Conservation (phyloP, 2,329 filamentous ascomycete species). For the Nothophaeocryptopus gaeumannii region DNA sequence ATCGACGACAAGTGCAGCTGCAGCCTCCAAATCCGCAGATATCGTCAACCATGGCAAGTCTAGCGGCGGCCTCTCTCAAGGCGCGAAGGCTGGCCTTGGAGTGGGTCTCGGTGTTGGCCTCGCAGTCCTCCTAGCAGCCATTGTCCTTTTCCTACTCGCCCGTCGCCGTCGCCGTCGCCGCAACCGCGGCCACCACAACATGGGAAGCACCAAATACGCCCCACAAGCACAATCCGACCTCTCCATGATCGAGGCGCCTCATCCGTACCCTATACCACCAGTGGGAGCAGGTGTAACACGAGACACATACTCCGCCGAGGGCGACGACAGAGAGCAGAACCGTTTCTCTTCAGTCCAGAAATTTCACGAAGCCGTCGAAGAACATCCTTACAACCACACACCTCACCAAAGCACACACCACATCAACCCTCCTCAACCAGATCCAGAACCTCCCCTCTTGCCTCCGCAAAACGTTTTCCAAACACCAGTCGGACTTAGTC, state of each 20-base stretch:
- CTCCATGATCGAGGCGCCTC: constrained; percentile 19
- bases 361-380: background rate
- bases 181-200: background rate
- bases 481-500: constrained; percentile 9
- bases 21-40: no score
- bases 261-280: background rate
- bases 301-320: background rate
- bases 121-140: constrained; percentile 13
- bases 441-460: background rate
- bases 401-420: background rate
- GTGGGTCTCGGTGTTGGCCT: constrained; percentile 17
- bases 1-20: no score
- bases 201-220: constrained; percentile 10
- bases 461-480: constrained; percentile 4
- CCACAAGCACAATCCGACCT: constrained; percentile 18
- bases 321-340: constrained; percentile 1
- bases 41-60: no score
- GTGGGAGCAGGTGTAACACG: constrained; percentile 1
- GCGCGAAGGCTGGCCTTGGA: constrained; percentile 20
- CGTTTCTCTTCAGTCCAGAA: no score
- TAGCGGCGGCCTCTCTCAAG: constrained; percentile 9
- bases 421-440: no score
- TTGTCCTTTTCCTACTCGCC: constrained; percentile 9
- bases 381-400: background rate
- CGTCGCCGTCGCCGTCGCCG: constrained; percentile 10